Evolutionary conservation across 1,284 basidiomycete species (phyloP).

Genomic region (Moniliophthora roreri): DNA sequence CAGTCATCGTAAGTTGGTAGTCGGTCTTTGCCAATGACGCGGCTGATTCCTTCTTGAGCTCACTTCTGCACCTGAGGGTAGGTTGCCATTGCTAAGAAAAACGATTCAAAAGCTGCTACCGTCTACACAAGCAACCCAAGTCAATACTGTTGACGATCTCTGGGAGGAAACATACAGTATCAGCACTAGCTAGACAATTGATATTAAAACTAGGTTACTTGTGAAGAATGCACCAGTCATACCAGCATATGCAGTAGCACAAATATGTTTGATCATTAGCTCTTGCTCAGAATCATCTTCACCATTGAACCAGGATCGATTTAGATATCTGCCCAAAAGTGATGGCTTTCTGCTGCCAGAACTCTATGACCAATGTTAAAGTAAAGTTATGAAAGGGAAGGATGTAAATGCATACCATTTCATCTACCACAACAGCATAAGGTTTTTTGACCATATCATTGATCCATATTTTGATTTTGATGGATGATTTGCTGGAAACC

Average conservation of each 20-base stretch:
- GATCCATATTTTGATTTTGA: not conserved
- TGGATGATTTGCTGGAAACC: constrained; percentile 7
- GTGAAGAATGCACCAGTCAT: too few relatives aligned
- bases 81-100: constrained; percentile 4
- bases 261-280: too few relatives aligned
- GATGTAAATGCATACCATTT: not conserved
- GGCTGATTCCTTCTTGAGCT: constrained; percentile 10
- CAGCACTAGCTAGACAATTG: too few relatives aligned
- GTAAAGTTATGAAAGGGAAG: not conserved
- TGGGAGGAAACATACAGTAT: too few relatives aligned
- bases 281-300: too few relatives aligned
- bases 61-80: constrained; percentile 1
- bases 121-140: not conserved
- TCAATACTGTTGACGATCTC: not conserved
- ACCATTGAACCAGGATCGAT: too few relatives aligned
- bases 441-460: not conserved
- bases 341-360: not conserved
- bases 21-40: not conserved
- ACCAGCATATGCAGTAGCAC: too few relatives aligned
- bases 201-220: too few relatives aligned
- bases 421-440: not conserved
- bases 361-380: not conserved
- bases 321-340: not conserved
- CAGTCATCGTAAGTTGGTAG: constrained; percentile 5
- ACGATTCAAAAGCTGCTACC: not conserved